Conservation (phyloP, 345 rosid species). For the Eucalyptus tenuipes region DNA sequence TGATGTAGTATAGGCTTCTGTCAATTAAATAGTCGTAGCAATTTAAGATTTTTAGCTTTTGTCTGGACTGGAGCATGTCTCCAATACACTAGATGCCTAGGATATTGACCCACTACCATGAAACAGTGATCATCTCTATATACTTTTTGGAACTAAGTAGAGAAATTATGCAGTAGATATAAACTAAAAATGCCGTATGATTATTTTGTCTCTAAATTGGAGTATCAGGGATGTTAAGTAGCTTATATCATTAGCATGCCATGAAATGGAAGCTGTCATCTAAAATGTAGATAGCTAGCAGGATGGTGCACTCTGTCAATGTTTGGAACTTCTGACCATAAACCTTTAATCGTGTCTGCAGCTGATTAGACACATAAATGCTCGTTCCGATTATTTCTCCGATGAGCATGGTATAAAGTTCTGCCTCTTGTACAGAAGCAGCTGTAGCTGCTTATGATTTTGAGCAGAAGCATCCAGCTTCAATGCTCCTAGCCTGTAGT, state of each 20-base stretch:
- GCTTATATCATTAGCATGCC: not conserved
- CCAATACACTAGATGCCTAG: not conserved
- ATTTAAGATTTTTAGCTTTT: not conserved
- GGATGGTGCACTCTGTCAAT: not conserved
- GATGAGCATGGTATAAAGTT: not conserved
- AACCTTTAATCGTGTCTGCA: not conserved
- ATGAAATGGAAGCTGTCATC: not conserved
- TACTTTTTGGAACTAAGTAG: not conserved
- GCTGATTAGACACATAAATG: not conserved
- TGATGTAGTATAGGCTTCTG: not conserved
- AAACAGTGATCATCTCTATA: not conserved
- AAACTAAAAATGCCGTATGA: not conserved
- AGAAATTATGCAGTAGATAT: not conserved
- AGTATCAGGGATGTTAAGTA: not conserved
- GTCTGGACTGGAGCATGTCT: not conserved
- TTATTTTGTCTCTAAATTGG: not conserved
- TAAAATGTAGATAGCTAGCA: not conserved
- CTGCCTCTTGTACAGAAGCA: not conserved
- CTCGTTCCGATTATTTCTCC: not conserved
- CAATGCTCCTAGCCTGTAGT: not conserved
- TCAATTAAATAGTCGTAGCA: not conserved
- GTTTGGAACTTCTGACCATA: not conserved
- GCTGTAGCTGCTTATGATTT: not conserved
- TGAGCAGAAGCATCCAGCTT: not conserved
- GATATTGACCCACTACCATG: not conserved